Evolutionary conservation across 352 stramenopile genomes (phyloP), one percentile per base, ranked within the genome.

Genomic region (Paralagenidium karlingii): DNA sequence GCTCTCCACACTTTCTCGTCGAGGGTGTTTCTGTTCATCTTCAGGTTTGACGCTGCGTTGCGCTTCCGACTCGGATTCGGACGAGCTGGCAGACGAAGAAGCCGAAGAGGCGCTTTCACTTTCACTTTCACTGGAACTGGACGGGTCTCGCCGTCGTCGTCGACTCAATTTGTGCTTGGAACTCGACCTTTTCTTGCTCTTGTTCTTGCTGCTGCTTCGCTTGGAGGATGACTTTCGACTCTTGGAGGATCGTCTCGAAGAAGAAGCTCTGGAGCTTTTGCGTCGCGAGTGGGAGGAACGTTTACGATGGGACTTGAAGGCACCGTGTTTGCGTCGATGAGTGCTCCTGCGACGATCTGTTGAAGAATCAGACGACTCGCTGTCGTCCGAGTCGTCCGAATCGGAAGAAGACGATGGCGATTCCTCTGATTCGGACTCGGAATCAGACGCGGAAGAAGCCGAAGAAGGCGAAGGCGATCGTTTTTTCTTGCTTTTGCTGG

Each of bases 401-500:
- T 36, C 22, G 7, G 19, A 20, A 7, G 7, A 36, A 8, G 8
- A 7, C 7, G 19, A 22, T 7, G 16, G 3, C 7, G 19, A 16
- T 36, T 36, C 22, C 22, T 36, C 22, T 16, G 19, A 20, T 4
- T 27, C 32, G 5, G 44, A 51, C 29, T 45, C 34, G 2, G 51
- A 57, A 13, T 43, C 45, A 2, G 47, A 53, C 0, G 44, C 63
- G 25, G 37, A 47, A 4, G 62, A 73, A 19, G 56, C 51, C 22
- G 55, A 55, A 12, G 38, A 22, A 7, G 58, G 57, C 38, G 65
- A 70, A 6, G 51, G 48, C 24, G 62, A 67, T 15, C 52, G 38
- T 11, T 31, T 44, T 26, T 58, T 44, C 19, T n/a, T n/a, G n/a
- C n/a, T 29, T n/a, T 24, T 41, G 30, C 16, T 47, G 16, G 16